phyloP scores from a whole-genome alignment of 2,329 filamentous ascomycete genomes.

The Sporothrix dimorphospora region DNA sequence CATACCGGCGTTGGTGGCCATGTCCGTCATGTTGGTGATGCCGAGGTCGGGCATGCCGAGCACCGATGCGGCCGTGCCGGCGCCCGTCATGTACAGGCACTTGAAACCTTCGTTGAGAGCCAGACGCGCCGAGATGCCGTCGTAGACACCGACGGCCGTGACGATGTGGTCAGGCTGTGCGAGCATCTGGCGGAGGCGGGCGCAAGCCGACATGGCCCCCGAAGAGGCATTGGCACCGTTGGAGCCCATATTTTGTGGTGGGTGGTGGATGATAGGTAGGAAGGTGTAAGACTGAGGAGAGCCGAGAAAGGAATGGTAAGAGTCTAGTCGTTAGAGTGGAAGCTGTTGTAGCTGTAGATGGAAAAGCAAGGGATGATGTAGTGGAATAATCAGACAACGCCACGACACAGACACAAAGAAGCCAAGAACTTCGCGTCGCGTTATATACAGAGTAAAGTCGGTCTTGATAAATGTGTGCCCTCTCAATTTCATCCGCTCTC shows the following conservation, averaged over 20 bases:
- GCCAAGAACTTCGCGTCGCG: neutral
- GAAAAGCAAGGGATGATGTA: neutral
- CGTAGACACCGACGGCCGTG: constrained; percentile 68
- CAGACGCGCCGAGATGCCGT: constrained; percentile 67
- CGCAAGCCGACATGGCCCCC: constrained; percentile 19
- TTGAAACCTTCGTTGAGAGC: constrained; percentile 66
- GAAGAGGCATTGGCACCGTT: neutral
- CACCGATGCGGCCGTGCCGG: constrained; percentile 62
- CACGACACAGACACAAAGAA: neutral
- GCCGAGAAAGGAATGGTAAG: neutral
- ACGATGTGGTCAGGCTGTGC: constrained; percentile 48
- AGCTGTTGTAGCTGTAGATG: neutral
- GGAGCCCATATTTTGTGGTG: neutral
- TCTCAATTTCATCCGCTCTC: neutral
- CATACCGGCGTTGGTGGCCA: constrained; percentile 66
- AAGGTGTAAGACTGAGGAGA: no score
- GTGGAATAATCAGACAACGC: neutral
- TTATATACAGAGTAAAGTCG: neutral
- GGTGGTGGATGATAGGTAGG: neutral
- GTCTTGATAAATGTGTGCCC: neutral
- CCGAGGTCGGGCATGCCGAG: constrained; percentile 67
- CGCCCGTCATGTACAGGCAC: constrained; percentile 69
- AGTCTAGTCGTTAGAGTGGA: neutral
- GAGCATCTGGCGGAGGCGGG: constrained; percentile 35
- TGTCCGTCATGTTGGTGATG: constrained; percentile 63